These are phyloP conservation scores for Geotrichum fermentans DNA, from an alignment of 1,139 yeast genomes.

Conservation along the genomic window DNA sequence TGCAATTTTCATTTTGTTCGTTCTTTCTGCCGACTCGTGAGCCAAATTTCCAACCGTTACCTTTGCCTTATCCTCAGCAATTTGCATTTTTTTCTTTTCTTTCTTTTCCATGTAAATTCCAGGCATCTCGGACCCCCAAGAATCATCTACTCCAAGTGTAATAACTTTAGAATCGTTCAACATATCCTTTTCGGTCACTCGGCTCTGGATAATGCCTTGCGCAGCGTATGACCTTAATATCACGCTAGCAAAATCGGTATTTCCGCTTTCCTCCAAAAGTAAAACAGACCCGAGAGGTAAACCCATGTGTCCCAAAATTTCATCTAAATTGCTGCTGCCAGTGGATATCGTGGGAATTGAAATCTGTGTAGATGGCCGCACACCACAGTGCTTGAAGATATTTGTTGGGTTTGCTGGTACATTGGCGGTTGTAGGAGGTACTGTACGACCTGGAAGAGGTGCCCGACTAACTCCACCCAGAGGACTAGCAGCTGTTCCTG, in stretches of 20 bases:
- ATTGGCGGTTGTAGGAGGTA: not conserved
- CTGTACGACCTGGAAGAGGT: constrained; percentile 7
- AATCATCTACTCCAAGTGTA: constrained; percentile 56
- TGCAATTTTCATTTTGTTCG: constrained; percentile 47
- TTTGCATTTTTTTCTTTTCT: constrained; percentile 60
- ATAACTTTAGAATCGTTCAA: constrained; percentile 41
- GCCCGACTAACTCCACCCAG: too few species aligned
- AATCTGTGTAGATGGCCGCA: constrained; percentile 70
- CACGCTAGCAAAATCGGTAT: constrained; percentile 84
- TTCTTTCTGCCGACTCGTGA: constrained; percentile 29
- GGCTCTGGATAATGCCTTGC: constrained; percentile 70
- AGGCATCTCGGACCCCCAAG: constrained; percentile 73
- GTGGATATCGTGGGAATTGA: constrained; percentile 69
- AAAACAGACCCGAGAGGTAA: constrained; percentile 71
- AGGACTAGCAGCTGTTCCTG: constrained; percentile 1
- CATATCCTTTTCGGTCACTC: constrained; percentile 39
- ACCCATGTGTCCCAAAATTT: constrained; percentile 74
- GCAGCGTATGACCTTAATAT: constrained; percentile 67
- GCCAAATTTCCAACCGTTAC: constrained; percentile 64
- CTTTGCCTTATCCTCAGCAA: constrained; percentile 55
- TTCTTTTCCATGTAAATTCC: constrained; percentile 71
- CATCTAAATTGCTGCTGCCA: constrained; percentile 72
- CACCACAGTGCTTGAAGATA: constrained; percentile 47
- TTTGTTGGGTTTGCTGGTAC: not conserved
- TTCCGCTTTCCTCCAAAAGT: constrained; percentile 75